phyloP scores from a whole-genome alignment of 768 basidiomycete species.

The Tremella fuciformis region DNA sequence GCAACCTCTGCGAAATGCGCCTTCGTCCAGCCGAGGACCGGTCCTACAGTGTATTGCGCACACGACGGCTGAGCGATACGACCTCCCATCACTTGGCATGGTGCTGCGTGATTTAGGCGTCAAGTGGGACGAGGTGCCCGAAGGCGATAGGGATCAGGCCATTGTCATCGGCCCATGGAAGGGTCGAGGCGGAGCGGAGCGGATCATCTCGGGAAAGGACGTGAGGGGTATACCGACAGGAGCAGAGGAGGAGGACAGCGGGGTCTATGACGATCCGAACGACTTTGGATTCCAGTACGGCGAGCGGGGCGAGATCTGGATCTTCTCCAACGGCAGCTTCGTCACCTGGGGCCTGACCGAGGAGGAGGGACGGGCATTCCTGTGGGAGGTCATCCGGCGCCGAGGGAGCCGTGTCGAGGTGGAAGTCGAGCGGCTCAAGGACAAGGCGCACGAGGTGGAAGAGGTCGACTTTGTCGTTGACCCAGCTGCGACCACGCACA shows the following conservation, averaged over 20 bases:
- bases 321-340: constrained; percentile 82
- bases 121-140: constrained; percentile 47
- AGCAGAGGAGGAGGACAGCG: constrained; percentile 52
- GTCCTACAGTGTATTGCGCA: constrained; percentile 79
- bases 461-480: constrained; percentile 91
- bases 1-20: constrained; percentile 77
- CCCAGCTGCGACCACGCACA: constrained; percentile 79
- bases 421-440: constrained; percentile 57
- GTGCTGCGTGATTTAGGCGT: constrained; percentile 40
- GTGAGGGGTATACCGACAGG: constrained; percentile 8
- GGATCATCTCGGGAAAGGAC: constrained; percentile 36
- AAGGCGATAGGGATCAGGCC: constrained; percentile 44
- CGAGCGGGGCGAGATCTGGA: constrained; percentile 71
- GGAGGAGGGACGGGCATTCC: constrained; percentile 68
- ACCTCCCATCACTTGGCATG: constrained; percentile 61
- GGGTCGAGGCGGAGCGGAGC: constrained; percentile 38
- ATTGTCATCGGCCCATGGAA: constrained; percentile 48
- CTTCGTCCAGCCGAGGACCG: constrained; percentile 75
- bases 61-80: constrained; percentile 79
- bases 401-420: constrained; percentile 62
- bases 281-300: constrained; percentile 44
- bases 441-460: constrained; percentile 68
- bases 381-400: constrained; percentile 60
- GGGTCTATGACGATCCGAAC: constrained; percentile 13
- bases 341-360: constrained; percentile 88